Base-by-base conservation (phyloP, 164 flowering plant genomes). In the Paratinospora sagittata region DNA sequence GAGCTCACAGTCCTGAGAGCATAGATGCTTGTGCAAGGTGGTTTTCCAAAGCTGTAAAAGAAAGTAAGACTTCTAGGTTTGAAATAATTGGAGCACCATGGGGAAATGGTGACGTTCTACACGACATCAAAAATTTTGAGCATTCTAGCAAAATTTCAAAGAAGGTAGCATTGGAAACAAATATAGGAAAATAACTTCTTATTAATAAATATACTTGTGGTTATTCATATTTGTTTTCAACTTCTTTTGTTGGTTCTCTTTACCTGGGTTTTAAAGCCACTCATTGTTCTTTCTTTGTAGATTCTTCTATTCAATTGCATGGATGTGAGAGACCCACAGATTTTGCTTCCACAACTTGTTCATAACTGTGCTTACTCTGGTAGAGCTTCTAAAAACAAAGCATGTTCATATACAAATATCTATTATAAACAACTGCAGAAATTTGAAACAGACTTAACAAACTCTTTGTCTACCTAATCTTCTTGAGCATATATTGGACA, bases 1-100 rank as follows among this genome's bases (percentile, higher is more conserved):
- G 97, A 71, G 97, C 97, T 74, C 97, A 92, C 70, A 92, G 91
- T 76, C 96, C 96, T 30, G 96, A 92, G 77, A 92, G 97, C 83
- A 90, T 92, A 86, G 97, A 88, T 71, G 89, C 79, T 68, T 92
- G 96, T 78, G 96, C 91, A 27, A 84, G 76, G 71, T 92, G 97
- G 97, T 92, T 90, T 77, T 88, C 88, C 70, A 70, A 69, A 76
- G 85, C 84, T 68, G 82, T 82, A 5, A 85, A 78, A 72, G 88
- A 65, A 70, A 73, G 70, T 49, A 60, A 49, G 9, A 52, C 47
- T 27, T 66, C 77, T 30, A 68, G 66, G 41, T 70, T 65, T 71
- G 63, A 69, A 47, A 74, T 36, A 63, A 19, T 45, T 45, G 74
- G 72, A 55, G 71, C 73, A 61, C 19, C 24, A 21, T 45, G 58